Conservation (phyloP, 2,329 filamentous ascomycete genomes). For the Pseudomassariella vexata region DNA sequence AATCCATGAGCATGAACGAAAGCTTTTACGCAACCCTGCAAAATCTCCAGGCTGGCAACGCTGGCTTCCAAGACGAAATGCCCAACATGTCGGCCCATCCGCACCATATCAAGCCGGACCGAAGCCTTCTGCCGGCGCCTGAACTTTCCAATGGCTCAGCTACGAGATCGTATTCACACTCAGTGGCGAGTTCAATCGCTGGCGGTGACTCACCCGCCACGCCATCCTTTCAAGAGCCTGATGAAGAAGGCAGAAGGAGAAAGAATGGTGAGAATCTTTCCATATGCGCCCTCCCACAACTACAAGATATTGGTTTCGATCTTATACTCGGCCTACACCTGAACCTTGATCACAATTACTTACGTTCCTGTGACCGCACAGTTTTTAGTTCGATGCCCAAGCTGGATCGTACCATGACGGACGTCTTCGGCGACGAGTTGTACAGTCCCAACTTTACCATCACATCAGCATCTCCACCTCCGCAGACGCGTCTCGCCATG, state of each 20-base stretch:
- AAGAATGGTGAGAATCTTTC: slow-evolving; percentile 46
- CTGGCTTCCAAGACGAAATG: slow-evolving; percentile 22
- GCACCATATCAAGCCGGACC: slow-evolving; percentile 30
- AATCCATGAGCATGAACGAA: slow-evolving; percentile 30
- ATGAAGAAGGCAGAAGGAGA: slow-evolving; percentile 38
- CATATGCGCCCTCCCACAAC: too few species aligned
- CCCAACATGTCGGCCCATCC: slow-evolving; percentile 24
- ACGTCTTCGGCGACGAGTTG: slow-evolving; percentile 77
- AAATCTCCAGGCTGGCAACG: slow-evolving; percentile 28
- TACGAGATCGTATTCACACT: slow-evolving; percentile 43
- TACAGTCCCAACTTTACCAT: slow-evolving; percentile 67
- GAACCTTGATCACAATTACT: too few species aligned
- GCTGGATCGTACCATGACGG: slow-evolving; percentile 79
- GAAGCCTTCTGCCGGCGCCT: slow-evolving; percentile 37
- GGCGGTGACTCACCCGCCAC: slow-evolving; percentile 56
- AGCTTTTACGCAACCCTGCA: slow-evolving; percentile 30
- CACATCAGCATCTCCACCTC: slow-evolving; percentile 48
- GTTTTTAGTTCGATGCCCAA: slow-evolving; percentile 54
- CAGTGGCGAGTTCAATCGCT: slow-evolving; percentile 51
- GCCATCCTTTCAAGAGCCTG: slow-evolving; percentile 44
- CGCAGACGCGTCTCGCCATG: slow-evolving; percentile 36
- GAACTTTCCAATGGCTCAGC: slow-evolving; percentile 33
- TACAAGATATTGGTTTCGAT: too few species aligned
- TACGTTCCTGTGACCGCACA: too few species aligned
- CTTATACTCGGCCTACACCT: too few species aligned